Base-by-base conservation (phyloP, 768 basidiomycete genomes). In the Pleurotus tuoliensis region DNA sequence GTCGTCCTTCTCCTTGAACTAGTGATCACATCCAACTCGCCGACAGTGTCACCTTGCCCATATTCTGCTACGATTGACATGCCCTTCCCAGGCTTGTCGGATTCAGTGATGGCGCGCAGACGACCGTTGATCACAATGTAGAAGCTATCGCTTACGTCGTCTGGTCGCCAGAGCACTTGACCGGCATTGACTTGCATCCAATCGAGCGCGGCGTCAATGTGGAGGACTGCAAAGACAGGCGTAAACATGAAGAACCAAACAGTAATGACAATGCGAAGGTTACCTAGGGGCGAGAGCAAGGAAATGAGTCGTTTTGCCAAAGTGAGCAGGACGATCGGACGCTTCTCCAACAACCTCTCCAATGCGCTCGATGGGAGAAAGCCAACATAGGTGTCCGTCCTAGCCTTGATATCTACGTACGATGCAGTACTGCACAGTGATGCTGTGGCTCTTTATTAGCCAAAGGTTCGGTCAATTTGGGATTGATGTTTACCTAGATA, bases 51-150 rank as follows among this genome's bases (percentile, higher is more conserved):
- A 8, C 94, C 95, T 70, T 98, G 95, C 39, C 97, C 97, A 64
- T 96, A 96, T 74, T 99, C 97, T 6, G 86, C 92, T 2, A 89
- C 78, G 47, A 98, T 94, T 8, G 82, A 82, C 38, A 96, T 86
- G 37, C 80, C 84, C 4, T 90, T 92, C 25, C 76, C 79, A 12
- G 51, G 39, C 15, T 39, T 22, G 24, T 88, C 85, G 20, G 82
- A 83, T 64, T 98, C 94, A 12, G 83, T 80, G 58, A 98, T 88
- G 2, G 94, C 91, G 59, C 97, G 85, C 15, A 99, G 74, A 62
- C 97, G 94, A 48, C 97, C 97, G 66, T 98, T 96, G 67, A 96
- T 92, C 59, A 96, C 97, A 58, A 99, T 97, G 69, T 97, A 98
- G 71, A 98, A 98, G 63, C 94, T 95, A 65, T 98, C 92, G 60